A percentile compares a stretch with the other conserved stretches of the same genome.
phyloP scores from a whole-genome alignment of 495 filamentous ascomycete genomes.

The Antarctomyces pellizariae region DNA sequence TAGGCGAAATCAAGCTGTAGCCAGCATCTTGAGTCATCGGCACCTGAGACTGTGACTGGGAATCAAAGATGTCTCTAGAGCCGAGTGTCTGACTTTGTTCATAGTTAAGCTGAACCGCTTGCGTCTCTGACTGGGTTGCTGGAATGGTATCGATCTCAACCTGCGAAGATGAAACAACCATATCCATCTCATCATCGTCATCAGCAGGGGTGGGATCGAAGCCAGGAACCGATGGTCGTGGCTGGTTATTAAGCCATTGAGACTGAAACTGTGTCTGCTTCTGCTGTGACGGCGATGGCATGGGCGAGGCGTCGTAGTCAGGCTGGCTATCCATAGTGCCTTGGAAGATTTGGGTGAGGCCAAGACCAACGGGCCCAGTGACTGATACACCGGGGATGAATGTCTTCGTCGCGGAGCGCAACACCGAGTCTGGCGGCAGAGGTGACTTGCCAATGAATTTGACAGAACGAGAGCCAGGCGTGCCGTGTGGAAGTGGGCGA shows the following conservation, averaged over 20 bases:
- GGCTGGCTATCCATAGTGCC: constrained; percentile 47
- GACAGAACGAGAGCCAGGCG: no score
- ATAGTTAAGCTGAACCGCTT: constrained; percentile 26
- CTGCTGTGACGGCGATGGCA: neutral
- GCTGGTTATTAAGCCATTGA: no score
- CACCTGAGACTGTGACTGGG: constrained; percentile 28
- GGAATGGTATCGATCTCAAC: no score
- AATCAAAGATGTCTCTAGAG: no score
- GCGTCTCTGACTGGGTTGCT: constrained; percentile 19
- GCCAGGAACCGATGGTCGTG: no score
- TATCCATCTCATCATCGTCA: constrained; percentile 31
- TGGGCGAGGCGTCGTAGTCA: constrained; percentile 3
- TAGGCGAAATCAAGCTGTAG: constrained; percentile 31
- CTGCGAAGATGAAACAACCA: no score
- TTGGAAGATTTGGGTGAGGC: constrained; percentile 80
- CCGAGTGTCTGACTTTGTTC: no score
- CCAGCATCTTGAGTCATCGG: constrained; percentile 77
- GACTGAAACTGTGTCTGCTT: no score
- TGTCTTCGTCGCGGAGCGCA: constrained; percentile 30
- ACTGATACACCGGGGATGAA: constrained; percentile 35
- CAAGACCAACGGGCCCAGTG: constrained; percentile 34
- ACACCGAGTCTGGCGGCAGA: constrained; percentile 24
- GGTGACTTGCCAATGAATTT: no score
- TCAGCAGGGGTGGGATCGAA: constrained; percentile 21
- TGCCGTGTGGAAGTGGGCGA: no score